Evolutionary conservation across 768 basidiomycete genomes (phyloP), one percentile per base, ranked within the genome.

Genomic region (Suillus americanus): DNA sequence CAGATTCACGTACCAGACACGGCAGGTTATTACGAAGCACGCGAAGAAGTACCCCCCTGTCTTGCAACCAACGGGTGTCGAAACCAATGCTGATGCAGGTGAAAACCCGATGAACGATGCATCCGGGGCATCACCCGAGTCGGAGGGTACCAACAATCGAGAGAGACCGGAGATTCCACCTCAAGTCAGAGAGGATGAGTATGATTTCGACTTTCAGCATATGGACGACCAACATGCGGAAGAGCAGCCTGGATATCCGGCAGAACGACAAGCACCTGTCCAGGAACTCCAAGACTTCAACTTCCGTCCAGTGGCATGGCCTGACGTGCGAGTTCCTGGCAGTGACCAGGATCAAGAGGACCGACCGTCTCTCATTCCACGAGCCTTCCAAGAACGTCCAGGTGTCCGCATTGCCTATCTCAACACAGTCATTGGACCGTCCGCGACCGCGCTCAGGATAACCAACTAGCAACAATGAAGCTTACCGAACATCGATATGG

Each of bases 341-440:
- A 33, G 20, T 25, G 55, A 57, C 30, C 55, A 40, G 23, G 55
- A 57, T 57, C 33, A 35, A 8, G 55, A 35, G 35, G 55, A 57
- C 7, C 14, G 40, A 9, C 55, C 16, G 3, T 57, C 30, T 12
- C 33, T 57, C 7, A 3, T 57, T n/a, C 33, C 23, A 35, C 28
- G 20, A 25, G 55, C 55, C 23, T 48, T 48, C 46, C 23, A 48
- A 18, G 67, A 67, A 38, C 35, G 16, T 8, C 41, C 67, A 25
- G 50, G 54, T 40, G 65, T 69, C 45, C 38, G 68, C 7, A 68
- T 23, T 23, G 46, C 46, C 10, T 48, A 48, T 23, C 46, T 48
- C 23, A 48, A 48, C 23, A 25, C 46, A 14, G 68, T 69, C 12
- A 59, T 60, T 5, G 59, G 40, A 45, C 43, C 20, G 3, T 45